phyloP scores from a whole-genome alignment of 345 rosid species.

The Zanthoxylum bungeanum region DNA sequence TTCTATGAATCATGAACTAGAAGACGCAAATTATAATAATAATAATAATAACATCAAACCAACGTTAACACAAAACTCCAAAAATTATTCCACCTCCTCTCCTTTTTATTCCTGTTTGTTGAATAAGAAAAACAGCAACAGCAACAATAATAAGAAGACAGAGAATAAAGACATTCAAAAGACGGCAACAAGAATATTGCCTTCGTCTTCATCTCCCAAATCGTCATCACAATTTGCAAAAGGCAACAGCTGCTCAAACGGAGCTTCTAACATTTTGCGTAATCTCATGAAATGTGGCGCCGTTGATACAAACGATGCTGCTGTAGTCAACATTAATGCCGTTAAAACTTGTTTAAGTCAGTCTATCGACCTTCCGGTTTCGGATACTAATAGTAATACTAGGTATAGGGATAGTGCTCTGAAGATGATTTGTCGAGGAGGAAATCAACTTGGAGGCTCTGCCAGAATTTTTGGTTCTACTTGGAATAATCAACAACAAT shows the following conservation, averaged over 20 bases:
- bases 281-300: constrained; percentile 52
- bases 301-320: constrained; percentile 45
- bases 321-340: constrained; percentile 34
- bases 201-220: constrained; percentile 28
- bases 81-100: background rate
- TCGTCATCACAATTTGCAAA: constrained; percentile 18
- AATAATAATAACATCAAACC: background rate
- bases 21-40: background rate
- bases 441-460: constrained; percentile 20
- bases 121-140: constrained; percentile 4
- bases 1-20: constrained; percentile 24
- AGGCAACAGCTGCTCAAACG: constrained; percentile 37
- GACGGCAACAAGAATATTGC: constrained; percentile 10
- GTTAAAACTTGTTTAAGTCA: background rate
- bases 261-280: constrained; percentile 44
- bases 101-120: background rate
- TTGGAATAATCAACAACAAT: constrained; percentile 40
- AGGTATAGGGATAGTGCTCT: background rate
- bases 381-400: background rate
- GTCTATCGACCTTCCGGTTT: background rate
- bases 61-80: constrained; percentile 1
- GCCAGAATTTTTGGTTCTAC: constrained; percentile 22
- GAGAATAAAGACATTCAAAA: background rate
- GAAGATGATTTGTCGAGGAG: constrained; percentile 9
- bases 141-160: background rate